Evolutionary conservation across 768 basidiomycete species (phyloP), one percentile per base, ranked within the genome.

Genomic region (Serendipita sp.): DNA sequence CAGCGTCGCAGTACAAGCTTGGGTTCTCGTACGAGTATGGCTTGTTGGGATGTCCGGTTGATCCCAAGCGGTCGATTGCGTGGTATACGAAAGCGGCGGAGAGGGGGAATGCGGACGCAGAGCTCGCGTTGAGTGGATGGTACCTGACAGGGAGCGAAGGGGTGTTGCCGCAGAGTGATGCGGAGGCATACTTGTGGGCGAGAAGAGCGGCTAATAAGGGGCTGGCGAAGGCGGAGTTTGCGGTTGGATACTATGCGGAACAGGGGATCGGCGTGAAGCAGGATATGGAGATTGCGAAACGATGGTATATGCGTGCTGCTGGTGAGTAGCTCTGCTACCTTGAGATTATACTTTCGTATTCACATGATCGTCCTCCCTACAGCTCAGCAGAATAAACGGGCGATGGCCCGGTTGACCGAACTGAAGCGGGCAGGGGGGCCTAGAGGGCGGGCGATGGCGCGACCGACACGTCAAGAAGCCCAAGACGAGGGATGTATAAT

Each of bases 51-150:
- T 98, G 93, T 71, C 88, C 90, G 1, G 85, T 96, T 61, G 96
- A 99, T 72, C 93, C 96, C 7, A 80, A 85, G 62, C 80, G 90
- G 63, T 94, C 90, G 48, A 98, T 99, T 68, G 95, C 91, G 13
- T 99, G 96, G 95, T 97, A 98, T 71, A 97, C 94, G 9, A 92
- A 90, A 68, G 96, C 96, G 14, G 96, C 96, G 20, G 93, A 97
- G 74, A 93, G 95, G 74, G 94, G 94, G 1, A 86, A 95, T 70
- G 76, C 90, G 0, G 93, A 97, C 70, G 92, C 93, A 1, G 96
- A 98, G 74, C 79, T 99, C 61, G 93, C 95, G 17, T 73, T 99
- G 65, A 95, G 92, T 66, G 96, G 96, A 26, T 99, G 96, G 96
- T 99, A 98, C 75, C 75, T 99, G 65, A 98, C 95, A 0, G 91